Base-by-base conservation (phyloP, 2,329 filamentous ascomycete species). In the Aspergillus amoenus region DNA sequence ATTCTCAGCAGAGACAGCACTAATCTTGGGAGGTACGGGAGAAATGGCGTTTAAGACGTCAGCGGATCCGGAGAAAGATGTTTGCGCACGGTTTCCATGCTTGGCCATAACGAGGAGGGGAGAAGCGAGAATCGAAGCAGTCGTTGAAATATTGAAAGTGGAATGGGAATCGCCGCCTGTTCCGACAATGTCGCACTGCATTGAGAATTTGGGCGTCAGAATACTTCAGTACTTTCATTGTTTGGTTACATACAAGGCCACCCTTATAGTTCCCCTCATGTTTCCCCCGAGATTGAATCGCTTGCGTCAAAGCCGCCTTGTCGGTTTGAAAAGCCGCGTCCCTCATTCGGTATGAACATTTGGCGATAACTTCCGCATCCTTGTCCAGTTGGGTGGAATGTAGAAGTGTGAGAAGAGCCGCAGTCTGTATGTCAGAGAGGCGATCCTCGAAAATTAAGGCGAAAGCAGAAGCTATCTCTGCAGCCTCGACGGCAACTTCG, bases 131-230 rank as follows among this genome's bases (percentile, higher is more conserved):
- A 99, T 97, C 17, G 92, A 96, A 2, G 94, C 86, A 6, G 94
- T 96, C 4, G 94, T 99, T 66, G 89, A 94, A 72, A 99, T 93
- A 75, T 99, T 99, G 85, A 96, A 99, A 34, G 94, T 99, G 75
- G 96, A 91, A 81, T 97, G 93, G 18, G 89, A 88, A 78, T 99
- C 94, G 70, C 94, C 94, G 64, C 94, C 94, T 7, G 94, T 99
- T 65, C 94, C 94, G 57, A 99, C 94, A 72, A 99, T 97, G 74
- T 99, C 94, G 73, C 93, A 87, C 83, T 86, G 62, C 27, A 44
- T 41, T 3, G 30, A 6, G 30, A 43, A 15, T 7, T 11, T 22
- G 5, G 11, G 9, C n/a, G 39, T 60, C 22, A 55, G 43, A 32
- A 46, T 12, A 21, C 15, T 6, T 39, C 21, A 45, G 27, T 34